Percentiles rank a stretch among this genome's conserved stretches.
Conservation (phyloP, 2,329 filamentous ascomycete genomes). For the Septoria petroselini region DNA sequence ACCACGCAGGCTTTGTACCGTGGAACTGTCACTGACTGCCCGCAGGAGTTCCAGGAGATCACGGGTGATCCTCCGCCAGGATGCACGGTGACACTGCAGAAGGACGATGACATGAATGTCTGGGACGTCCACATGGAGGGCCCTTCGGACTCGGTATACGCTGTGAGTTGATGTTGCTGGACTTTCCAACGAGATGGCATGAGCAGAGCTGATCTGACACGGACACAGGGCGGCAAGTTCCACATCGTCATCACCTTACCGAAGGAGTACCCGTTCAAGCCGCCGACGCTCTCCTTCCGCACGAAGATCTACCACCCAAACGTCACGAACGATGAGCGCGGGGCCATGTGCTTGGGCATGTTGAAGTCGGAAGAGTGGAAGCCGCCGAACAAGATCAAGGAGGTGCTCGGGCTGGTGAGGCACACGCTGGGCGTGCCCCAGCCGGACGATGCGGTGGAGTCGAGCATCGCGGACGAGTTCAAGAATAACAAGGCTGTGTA, state of each 20-base stretch:
- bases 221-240: constrained; percentile 65
- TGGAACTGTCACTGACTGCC: too few relatives aligned
- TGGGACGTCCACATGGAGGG: constrained; percentile 68
- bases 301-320: constrained; percentile 97
- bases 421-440: constrained; percentile 75
- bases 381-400: constrained; percentile 71
- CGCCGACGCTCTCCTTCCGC: constrained; percentile 72
- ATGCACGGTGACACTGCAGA: constrained; percentile 55
- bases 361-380: constrained; percentile 90
- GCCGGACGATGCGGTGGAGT: constrained; percentile 85
- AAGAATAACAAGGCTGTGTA: constrained; percentile 65
- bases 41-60: constrained; percentile 61
- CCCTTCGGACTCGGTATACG: constrained; percentile 62
- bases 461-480: constrained; percentile 80
- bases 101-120: constrained; percentile 63
- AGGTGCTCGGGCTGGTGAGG: constrained; percentile 73
- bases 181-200: too few relatives aligned
- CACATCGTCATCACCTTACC: constrained; percentile 70
- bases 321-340: constrained; percentile 79
- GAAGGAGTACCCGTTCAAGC: constrained; percentile 83
- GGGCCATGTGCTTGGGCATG: constrained; percentile 80
- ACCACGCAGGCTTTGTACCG: too few relatives aligned
- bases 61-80: constrained; percentile 55
- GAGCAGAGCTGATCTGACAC: background rate
- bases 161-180: constrained; percentile 54